Evolutionary conservation across 2,329 filamentous ascomycete species (phyloP).

Genomic region (Fusarium sarcochroum): DNA sequence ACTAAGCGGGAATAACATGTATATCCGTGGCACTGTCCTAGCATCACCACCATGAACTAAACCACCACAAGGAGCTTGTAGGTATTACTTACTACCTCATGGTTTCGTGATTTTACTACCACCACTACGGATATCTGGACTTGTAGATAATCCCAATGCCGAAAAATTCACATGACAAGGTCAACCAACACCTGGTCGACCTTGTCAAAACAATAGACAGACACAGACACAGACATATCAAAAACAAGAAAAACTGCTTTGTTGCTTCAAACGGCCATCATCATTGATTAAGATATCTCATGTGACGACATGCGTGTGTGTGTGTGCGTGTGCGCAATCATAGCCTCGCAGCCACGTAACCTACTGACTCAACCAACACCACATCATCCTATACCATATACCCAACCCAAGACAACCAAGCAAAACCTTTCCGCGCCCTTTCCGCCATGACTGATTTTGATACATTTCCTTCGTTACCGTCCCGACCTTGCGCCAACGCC

Average conservation of each 20-base stretch:
- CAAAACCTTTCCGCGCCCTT: conserved; percentile 36
- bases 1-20: neutral
- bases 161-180: neutral
- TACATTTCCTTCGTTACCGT: conserved; percentile 46
- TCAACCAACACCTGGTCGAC: neutral
- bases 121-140: too few species aligned
- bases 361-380: conserved; percentile 19
- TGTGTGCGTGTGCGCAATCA: conserved; percentile 28
- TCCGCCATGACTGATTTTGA: conserved; percentile 42
- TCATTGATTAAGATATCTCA: conserved; percentile 35
- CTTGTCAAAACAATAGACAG: neutral
- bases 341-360: conserved; percentile 26
- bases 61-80: too few species aligned
- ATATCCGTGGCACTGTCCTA: too few species aligned
- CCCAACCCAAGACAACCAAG: conserved; percentile 44
- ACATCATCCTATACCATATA: conserved; percentile 42
- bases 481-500: conserved; percentile 48
- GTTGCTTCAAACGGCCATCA: conserved; percentile 27
- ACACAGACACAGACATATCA: neutral
- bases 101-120: neutral
- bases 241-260: neutral
- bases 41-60: too few species aligned
- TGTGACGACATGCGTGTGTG: conserved; percentile 16
- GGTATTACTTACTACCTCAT: too few species aligned
- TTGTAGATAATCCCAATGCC: too few species aligned